phyloP scores from a whole-genome alignment of 2,329 filamentous ascomycete genomes.

The Fusarium sp. region DNA sequence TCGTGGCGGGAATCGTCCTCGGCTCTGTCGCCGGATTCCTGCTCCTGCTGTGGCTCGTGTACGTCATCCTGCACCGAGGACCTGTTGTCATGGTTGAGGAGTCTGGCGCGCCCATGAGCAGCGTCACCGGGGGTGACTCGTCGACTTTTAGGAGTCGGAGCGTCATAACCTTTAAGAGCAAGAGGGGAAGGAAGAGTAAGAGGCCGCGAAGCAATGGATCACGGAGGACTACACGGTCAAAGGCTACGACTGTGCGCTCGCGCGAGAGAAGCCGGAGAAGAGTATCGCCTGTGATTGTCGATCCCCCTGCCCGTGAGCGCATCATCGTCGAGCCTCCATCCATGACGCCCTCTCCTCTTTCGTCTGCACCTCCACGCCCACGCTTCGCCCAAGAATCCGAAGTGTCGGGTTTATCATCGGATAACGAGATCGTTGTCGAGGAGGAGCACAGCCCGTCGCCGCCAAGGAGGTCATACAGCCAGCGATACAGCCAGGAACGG shows the following conservation, averaged over 20 bases:
- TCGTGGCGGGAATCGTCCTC: conserved; percentile 58
- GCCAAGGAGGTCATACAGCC: conserved; percentile 33
- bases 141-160: conserved; percentile 35
- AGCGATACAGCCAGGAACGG: conserved; percentile 39
- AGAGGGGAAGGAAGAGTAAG: conserved; percentile 29
- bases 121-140: conserved; percentile 31
- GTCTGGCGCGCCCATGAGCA: conserved; percentile 36
- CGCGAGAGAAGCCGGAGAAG: conserved; percentile 33
- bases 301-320: conserved; percentile 21
- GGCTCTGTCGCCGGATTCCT: conserved; percentile 63
- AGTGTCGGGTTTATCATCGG: conserved; percentile 45
- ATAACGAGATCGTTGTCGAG: conserved; percentile 54
- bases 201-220: conserved; percentile 28
- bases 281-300: conserved; percentile 34
- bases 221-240: conserved; percentile 37
- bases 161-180: conserved; percentile 34
- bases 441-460: conserved; percentile 48
- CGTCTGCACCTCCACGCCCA: conserved; percentile 39
- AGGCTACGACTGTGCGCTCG: conserved; percentile 30
- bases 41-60: conserved; percentile 64
- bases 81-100: conserved; percentile 46
- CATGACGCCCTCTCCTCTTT: neutral
- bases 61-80: conserved; percentile 59
- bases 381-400: conserved; percentile 42
- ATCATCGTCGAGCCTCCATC: conserved; percentile 45